A percentile compares a stretch with the other conserved stretches of the same genome.
Evolutionary conservation across 163 green algal species (phyloP).

Genomic region (Coccomyxa subellipsoidea): DNA sequence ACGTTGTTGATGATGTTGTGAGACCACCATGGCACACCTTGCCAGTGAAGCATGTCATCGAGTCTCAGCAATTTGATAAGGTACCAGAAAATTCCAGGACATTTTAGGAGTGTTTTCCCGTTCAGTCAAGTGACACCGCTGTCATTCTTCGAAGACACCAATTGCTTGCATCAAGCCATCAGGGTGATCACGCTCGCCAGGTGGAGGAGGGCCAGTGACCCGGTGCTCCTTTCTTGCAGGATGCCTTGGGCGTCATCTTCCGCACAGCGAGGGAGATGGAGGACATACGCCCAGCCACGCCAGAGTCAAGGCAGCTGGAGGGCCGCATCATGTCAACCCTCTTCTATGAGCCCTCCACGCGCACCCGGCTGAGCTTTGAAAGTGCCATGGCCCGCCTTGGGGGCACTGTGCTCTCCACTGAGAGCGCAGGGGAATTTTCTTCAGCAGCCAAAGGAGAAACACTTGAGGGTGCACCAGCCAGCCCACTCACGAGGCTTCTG

Average conservation of each 20-base stretch:
- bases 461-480: constrained; percentile 66
- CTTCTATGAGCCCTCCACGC: constrained; percentile 99
- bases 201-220: too few relatives aligned
- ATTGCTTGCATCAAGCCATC: too few relatives aligned
- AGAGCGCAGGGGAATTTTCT: constrained; percentile 94
- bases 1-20: not conserved
- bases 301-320: constrained; percentile 65
- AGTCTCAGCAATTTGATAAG: constrained; percentile 91
- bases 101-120: not conserved
- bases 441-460: constrained; percentile 96
- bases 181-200: too few relatives aligned
- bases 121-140: too few relatives aligned
- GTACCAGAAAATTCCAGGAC: not conserved
- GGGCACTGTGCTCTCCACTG: constrained; percentile 92
- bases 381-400: constrained; percentile 91
- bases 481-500: not conserved
- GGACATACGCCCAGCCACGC: constrained; percentile 45
- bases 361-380: constrained; percentile 97
- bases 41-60: constrained; percentile 79
- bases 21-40: constrained; percentile 25
- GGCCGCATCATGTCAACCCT: constrained; percentile 97
- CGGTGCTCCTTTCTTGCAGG: constrained; percentile 6
- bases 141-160: too few relatives aligned
- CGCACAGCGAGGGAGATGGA: constrained; percentile 68
- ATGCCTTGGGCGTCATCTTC: constrained; percentile 86